phyloP scores from a whole-genome alignment of 164 flowering plant genomes.

The Magnolia kwangsiensis region DNA sequence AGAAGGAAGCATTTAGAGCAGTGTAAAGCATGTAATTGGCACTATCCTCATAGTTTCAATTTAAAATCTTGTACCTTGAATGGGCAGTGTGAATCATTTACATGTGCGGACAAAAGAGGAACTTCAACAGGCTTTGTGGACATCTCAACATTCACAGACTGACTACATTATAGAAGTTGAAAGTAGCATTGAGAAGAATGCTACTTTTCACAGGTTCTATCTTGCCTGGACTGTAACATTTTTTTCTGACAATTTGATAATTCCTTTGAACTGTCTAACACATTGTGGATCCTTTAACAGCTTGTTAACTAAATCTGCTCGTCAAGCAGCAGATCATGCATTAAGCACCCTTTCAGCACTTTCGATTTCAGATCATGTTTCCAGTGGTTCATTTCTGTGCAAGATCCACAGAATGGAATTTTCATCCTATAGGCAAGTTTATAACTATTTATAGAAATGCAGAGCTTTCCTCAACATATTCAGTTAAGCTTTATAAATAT shows the following conservation, averaged over 20 bases:
- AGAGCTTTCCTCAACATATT: background rate
- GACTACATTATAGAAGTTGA: constrained; percentile 81
- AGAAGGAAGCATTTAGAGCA: background rate
- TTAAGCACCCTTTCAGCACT: constrained; percentile 38
- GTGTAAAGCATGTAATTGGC: no score
- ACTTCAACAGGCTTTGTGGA: constrained; percentile 53
- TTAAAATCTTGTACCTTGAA: background rate
- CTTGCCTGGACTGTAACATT: background rate
- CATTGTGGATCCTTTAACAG: constrained; percentile 31
- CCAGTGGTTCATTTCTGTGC: constrained; percentile 19
- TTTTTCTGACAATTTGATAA: background rate
- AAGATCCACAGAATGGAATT: constrained; percentile 50
- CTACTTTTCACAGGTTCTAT: constrained; percentile 72
- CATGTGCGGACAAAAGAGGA: constrained; percentile 63
- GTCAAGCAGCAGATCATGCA: constrained; percentile 65
- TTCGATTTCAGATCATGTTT: constrained; percentile 30
- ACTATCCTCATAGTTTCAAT: background rate
- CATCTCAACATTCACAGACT: constrained; percentile 36
- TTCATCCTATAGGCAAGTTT: constrained; percentile 57
- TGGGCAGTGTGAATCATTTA: constrained; percentile 71
- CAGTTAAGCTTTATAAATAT: background rate
- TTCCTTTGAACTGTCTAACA: constrained; percentile 1
- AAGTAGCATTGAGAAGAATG: constrained; percentile 72
- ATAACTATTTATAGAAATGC: background rate
- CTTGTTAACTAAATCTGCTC: constrained; percentile 43